Evolutionary conservation across 176 grass and related monocot species (phyloP), one percentile per base, ranked within the genome.

Genomic region (Tillandsia fasciculata): DNA sequence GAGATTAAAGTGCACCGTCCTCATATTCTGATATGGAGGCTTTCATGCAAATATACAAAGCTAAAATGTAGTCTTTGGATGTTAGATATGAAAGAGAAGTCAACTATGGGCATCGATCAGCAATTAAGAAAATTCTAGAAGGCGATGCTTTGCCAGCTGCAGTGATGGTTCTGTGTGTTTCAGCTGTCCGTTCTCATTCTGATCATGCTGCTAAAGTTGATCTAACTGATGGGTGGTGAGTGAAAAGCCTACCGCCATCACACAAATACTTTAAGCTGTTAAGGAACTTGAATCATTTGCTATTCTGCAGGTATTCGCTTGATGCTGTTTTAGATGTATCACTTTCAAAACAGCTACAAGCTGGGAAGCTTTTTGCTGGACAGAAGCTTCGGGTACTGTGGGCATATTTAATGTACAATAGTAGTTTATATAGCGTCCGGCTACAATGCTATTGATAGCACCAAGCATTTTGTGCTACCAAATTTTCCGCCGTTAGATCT

Each of bases 131-230:
- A 78, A 80, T 86, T 79, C 76, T 97, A 79, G 89, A 97, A 72
- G 93, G 89, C 54, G 91, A 92, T 90, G 84, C 79, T 83, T 90
- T 84, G 22, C 89, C 93, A 83, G 80, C 93, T 73, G 83, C 81
- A 53, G 85, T 81, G 86, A 97, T 97, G 89, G 73, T 97, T 83
- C 61, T 97, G 42, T 97, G 93, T 81, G 72, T 97, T 85, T 97
- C 88, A 72, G 83, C 82, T 71, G 79, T 97, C 77, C 83, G 81
- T 79, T 83, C 80, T 58, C 68, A 47, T 81, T 51, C 81, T 79
- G 68, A 84, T 47, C 50, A 67, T 70, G 71, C 78, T 53, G 52
- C 8, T 51, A 82, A 84, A 76, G 27, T 67, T 26, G 63, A 77
- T 52, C 28, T 81, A 71, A 83, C 69, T 23, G 14, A 64, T 58